Conservation (phyloP, 169 alveolate species). For the Perkinsus marinus region DNA sequence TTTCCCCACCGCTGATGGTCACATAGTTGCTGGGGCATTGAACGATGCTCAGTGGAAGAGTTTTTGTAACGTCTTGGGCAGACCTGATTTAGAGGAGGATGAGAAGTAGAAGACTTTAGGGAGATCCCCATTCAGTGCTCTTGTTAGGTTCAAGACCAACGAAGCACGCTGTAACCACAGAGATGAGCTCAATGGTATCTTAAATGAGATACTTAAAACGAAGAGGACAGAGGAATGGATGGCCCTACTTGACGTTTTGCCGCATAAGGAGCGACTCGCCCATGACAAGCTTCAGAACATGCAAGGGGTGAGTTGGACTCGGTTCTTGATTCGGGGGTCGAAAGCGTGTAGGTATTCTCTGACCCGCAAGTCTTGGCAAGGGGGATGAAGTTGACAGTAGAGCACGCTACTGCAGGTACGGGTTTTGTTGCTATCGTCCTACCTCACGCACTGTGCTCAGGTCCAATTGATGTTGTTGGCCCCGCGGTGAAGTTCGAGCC, state of each 20-base stretch:
- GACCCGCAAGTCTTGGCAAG: neutral
- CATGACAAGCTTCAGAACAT: neutral
- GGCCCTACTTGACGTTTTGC: neutral
- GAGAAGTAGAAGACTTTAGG: neutral
- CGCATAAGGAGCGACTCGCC: neutral
- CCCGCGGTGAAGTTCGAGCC: neutral
- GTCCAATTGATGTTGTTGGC: neutral
- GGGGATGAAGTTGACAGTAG: neutral
- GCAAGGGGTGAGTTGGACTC: neutral
- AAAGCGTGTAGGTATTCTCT: neutral
- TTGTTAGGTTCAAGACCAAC: neutral
- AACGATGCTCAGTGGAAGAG: neutral
- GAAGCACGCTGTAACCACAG: neutral
- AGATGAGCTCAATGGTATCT: neutral
- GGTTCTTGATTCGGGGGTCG: neutral
- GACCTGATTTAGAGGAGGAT: neutral
- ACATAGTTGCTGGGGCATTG: neutral
- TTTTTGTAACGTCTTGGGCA: neutral
- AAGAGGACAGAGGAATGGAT: neutral
- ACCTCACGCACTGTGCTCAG: neutral
- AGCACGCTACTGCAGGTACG: neutral
- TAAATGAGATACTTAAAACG: neutral
- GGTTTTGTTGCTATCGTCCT: neutral
- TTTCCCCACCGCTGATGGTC: neutral
- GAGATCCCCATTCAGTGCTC: neutral